Conservation (phyloP, 2,329 filamentous ascomycete genomes). For the Knoxdaviesia capensis region DNA sequence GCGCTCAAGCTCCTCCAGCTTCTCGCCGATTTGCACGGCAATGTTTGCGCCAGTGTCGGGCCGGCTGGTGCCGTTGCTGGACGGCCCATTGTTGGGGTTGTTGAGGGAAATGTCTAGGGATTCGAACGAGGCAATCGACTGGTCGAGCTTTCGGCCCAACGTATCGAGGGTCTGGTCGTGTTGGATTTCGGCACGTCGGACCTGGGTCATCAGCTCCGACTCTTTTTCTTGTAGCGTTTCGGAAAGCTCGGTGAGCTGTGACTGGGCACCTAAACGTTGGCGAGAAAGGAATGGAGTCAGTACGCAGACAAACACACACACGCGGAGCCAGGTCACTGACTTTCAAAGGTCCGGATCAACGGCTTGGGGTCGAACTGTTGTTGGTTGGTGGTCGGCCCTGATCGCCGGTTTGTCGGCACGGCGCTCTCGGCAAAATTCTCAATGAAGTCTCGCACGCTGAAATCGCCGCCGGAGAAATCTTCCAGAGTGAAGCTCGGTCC, state of each 20-base stretch:
- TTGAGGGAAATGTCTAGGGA: slow-evolving; percentile 70
- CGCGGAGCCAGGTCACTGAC: slow-evolving; percentile 16
- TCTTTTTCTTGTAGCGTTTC: slow-evolving; percentile 80
- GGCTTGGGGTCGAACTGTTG: slow-evolving; percentile 80
- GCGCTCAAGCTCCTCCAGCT: slow-evolving; percentile 80
- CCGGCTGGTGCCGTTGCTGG: slow-evolving; percentile 16
- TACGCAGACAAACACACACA: background rate
- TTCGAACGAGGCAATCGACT: slow-evolving; percentile 84
- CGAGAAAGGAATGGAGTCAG: slow-evolving; percentile 4
- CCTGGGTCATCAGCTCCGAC: slow-evolving; percentile 75
- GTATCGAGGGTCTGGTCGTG: slow-evolving; percentile 83
- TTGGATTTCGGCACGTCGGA: slow-evolving; percentile 76
- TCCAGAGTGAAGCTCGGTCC: slow-evolving; percentile 74
- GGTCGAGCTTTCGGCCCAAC: slow-evolving; percentile 71
- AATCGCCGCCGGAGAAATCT: slow-evolving; percentile 76
- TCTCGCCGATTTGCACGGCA: slow-evolving; percentile 86
- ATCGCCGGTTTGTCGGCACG: slow-evolving; percentile 61
- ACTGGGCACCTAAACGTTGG: slow-evolving; percentile 35
- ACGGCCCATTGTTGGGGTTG: slow-evolving; percentile 22
- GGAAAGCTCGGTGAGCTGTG: slow-evolving; percentile 47
- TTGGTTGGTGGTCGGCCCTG: slow-evolving; percentile 27
- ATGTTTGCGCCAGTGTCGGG: slow-evolving; percentile 30
- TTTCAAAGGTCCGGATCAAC: slow-evolving; percentile 85
- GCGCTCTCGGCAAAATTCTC: slow-evolving; percentile 78
- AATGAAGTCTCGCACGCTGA: slow-evolving; percentile 95